Evolutionary conservation across 805 yeast genomes (phyloP).

Genomic region (Diddensiella santjacobensis): DNA sequence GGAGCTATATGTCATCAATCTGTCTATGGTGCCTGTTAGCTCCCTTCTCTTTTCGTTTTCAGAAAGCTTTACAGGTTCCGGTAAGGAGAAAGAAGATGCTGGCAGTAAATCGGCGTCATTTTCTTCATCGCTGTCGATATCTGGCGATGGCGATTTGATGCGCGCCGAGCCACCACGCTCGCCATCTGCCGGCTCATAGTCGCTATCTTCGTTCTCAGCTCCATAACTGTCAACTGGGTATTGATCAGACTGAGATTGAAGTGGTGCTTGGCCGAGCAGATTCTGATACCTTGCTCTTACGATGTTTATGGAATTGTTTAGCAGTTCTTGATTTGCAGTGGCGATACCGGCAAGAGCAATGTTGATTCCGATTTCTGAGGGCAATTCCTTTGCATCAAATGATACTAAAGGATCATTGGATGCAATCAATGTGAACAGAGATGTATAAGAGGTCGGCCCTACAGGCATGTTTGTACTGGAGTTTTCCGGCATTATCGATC

Average conservation of each 20-base stretch:
- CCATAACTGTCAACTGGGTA: slow-evolving; percentile 31
- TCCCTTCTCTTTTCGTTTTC: slow-evolving; percentile 16
- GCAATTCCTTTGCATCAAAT: slow-evolving; percentile 68
- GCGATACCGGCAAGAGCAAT: slow-evolving; percentile 66
- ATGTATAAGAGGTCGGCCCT: slow-evolving; percentile 44
- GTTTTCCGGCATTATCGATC: slow-evolving; percentile 17
- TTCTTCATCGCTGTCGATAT: slow-evolving; percentile 27
- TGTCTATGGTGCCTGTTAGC: slow-evolving; percentile 19
- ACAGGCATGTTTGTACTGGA: slow-evolving; percentile 25
- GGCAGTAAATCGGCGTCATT: slow-evolving; percentile 31
- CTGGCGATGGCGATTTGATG: background rate
- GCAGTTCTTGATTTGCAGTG: slow-evolving; percentile 46
- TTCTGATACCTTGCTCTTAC: slow-evolving; percentile 62
- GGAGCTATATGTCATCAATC: slow-evolving; percentile 23
- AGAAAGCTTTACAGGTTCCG: slow-evolving; percentile 44
- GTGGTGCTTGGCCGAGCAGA: slow-evolving; percentile 34
- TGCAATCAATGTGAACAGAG: slow-evolving; percentile 64
- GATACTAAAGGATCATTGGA: slow-evolving; percentile 55
- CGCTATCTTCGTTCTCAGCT: slow-evolving; percentile 33
- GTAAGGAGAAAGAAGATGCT: slow-evolving; percentile 48
- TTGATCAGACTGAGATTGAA: slow-evolving; percentile 10
- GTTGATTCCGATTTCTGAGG: slow-evolving; percentile 57
- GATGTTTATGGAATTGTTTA: slow-evolving; percentile 66
- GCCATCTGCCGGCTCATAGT: slow-evolving; percentile 19
- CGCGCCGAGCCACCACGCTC: slow-evolving; percentile 6